Percentiles rank a stretch among this genome's conserved stretches.
These are phyloP conservation scores for Parafenestella ontariensis DNA, from an alignment of 2,329 filamentous ascomycete genomes.

Conservation along the genomic window DNA sequence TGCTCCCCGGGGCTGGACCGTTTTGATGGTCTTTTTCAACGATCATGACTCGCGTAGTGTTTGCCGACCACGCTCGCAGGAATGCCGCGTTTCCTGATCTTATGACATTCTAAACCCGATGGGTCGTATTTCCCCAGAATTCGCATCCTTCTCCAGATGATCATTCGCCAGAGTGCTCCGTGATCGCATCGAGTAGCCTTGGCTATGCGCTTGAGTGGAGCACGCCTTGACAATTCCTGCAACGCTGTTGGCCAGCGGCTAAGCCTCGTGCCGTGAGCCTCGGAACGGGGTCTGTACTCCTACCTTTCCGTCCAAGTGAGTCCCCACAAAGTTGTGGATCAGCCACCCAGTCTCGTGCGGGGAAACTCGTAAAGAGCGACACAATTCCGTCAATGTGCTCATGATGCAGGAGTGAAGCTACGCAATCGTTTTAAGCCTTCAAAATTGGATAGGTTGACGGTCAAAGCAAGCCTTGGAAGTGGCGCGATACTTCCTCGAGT, in stretches of 20 bases:
- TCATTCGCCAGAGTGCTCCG: not conserved
- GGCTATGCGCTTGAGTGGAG: not conserved
- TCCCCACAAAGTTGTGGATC: no score
- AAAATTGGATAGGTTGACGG: not conserved
- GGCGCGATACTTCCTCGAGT: slow-evolving; percentile 12
- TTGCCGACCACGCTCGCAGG: not conserved
- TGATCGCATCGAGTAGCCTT: not conserved
- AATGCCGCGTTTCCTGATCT: no score
- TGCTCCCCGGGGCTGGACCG: no score
- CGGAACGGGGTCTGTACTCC: not conserved
- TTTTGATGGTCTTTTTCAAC: not conserved
- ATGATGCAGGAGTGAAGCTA: no score
- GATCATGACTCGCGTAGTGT: not conserved
- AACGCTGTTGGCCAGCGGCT: not conserved
- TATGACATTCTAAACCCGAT: not conserved
- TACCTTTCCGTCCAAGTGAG: no score
- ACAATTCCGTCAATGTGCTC: no score
- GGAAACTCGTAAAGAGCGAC: no score
- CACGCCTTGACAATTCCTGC: not conserved
- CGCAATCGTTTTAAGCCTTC: no score
- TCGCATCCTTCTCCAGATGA: not conserved
- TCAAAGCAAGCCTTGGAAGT: slow-evolving; percentile 16
- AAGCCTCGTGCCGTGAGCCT: not conserved
- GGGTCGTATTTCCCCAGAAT: not conserved
- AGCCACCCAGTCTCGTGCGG: no score